phyloP scores from a whole-genome alignment of 192 early-diverging fungal species.

The Gaertneriomyces semiglobifer region DNA sequence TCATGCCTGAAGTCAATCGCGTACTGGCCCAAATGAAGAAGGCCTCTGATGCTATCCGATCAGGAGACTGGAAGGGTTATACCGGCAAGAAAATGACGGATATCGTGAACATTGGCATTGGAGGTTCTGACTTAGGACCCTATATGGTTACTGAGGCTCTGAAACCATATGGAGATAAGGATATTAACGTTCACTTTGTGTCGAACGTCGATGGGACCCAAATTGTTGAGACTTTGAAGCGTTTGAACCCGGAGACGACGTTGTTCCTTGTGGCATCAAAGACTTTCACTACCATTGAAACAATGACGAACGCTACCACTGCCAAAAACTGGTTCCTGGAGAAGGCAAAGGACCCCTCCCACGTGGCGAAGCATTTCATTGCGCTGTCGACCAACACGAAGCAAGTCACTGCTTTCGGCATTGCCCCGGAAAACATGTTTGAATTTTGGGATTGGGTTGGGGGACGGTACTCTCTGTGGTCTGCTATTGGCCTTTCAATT shows the following conservation, averaged over 20 bases:
- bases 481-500: constrained; percentile 97
- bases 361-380: constrained; percentile 99
- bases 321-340: constrained; percentile 93
- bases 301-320: constrained; percentile 92
- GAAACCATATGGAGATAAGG: constrained; percentile 81
- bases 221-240: constrained; percentile 87
- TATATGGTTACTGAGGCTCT: constrained; percentile 99
- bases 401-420: constrained; percentile 87
- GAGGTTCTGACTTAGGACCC: constrained; percentile 95
- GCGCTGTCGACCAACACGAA: constrained; percentile 94
- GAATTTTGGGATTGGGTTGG: constrained; percentile 99
- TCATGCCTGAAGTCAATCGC: constrained; percentile 91
- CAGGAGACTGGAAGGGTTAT: constrained; percentile 93
- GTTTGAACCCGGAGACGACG: constrained; percentile 78
- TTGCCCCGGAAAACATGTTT: constrained; percentile 97
- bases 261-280: constrained; percentile 96
- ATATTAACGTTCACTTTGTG: constrained; percentile 88
- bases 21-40: constrained; percentile 91
- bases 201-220: constrained; percentile 98
- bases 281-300: constrained; percentile 99
- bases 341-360: constrained; percentile 70
- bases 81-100: constrained; percentile 92
- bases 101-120: constrained; percentile 98
- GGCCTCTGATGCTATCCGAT: constrained; percentile 78
- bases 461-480: constrained; percentile 98